Percentiles rank a stretch among this genome's conserved stretches.
Conservation (phyloP, 2,329 filamentous ascomycete species). For the Colletotrichum gloeosporioides region DNA sequence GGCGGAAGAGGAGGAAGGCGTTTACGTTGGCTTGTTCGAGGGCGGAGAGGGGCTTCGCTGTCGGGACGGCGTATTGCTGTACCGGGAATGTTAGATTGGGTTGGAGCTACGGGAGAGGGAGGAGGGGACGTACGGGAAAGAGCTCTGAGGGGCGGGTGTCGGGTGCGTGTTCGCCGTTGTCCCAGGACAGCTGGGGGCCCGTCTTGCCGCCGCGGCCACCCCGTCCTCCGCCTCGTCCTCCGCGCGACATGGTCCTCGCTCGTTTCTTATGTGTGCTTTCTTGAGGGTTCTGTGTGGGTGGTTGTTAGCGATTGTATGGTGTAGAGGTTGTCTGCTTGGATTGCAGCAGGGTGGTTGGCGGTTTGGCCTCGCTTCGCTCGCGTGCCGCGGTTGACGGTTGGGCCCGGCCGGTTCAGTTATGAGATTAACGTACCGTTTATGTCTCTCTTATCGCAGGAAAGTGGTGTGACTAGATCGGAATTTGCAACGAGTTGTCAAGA, state of each 20-base stretch:
- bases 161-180: constrained; percentile 53
- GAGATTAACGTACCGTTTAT: background rate
- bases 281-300: background rate
- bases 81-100: background rate
- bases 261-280: background rate
- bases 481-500: fast-evolving
- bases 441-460: background rate
- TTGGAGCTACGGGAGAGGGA: background rate
- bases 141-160: constrained; percentile 64
- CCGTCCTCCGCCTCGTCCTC: constrained; percentile 49
- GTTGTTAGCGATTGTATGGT: background rate
- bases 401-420: background rate
- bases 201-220: constrained; percentile 54
- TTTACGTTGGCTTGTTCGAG: constrained; percentile 54
- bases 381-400: background rate
- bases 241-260: constrained; percentile 48
- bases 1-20: constrained; percentile 60
- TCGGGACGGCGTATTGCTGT: constrained; percentile 57
- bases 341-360: background rate
- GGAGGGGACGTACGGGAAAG: constrained; percentile 53
- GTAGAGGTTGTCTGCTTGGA: background rate
- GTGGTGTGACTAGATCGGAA: fast-evolving
- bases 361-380: background rate
- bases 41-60: constrained; percentile 45
- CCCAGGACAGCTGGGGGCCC: constrained; percentile 56